Conservation (phyloP, 768 basidiomycete species). For the Tulasnella sp. region DNA sequence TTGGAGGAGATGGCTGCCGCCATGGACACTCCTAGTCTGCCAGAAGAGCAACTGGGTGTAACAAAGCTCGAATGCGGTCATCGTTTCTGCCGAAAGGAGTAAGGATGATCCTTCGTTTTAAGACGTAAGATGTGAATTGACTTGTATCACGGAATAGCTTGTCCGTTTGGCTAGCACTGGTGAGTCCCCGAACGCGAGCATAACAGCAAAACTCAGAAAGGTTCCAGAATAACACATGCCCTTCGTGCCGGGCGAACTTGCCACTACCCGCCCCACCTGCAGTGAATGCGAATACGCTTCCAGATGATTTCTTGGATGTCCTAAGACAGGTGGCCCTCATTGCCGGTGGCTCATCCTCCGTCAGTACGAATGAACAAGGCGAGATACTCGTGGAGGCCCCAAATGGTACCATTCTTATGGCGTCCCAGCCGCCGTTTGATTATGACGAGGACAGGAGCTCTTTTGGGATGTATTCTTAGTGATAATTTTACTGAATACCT, state of each 20-base stretch:
- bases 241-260: slow-evolving; percentile 46
- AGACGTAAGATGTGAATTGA: slow-evolving; percentile 5
- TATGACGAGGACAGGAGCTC: slow-evolving; percentile 9
- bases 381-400: background rate
- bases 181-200: no score
- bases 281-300: slow-evolving; percentile 11
- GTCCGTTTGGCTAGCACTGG: slow-evolving; percentile 14
- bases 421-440: background rate
- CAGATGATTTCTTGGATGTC: slow-evolving; percentile 16
- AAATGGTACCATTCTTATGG: background rate
- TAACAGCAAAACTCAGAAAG: background rate
- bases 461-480: slow-evolving; percentile 11
- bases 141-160: background rate
- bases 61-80: slow-evolving; percentile 54
- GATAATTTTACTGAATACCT: no score
- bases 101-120: slow-evolving; percentile 21
- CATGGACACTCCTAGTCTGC: slow-evolving; percentile 70
- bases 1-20: slow-evolving; percentile 63
- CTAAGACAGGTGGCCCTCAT: slow-evolving; percentile 2
- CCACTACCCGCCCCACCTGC: slow-evolving; percentile 16
- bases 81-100: slow-evolving; percentile 72
- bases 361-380: background rate
- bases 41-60: slow-evolving; percentile 57
- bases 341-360: background rate
- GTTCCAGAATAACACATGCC: slow-evolving; percentile 38